Percentiles rank a stretch among this genome's conserved stretches.
Evolutionary conservation across 345 rosid species (phyloP).

Genomic region (Abelmoschus esculentus): DNA sequence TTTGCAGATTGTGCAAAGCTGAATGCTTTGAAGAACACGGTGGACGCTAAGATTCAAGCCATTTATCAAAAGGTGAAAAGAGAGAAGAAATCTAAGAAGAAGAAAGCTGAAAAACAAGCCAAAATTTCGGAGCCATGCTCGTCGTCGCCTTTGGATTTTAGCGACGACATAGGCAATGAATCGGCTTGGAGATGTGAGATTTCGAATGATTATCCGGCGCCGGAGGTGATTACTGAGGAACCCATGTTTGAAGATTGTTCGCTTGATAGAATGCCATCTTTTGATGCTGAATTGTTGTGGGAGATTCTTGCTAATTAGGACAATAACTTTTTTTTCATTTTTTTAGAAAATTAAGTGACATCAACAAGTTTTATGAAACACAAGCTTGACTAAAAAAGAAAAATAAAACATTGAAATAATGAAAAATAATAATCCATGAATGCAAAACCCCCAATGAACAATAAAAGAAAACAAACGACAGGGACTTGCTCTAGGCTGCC

Average conservation of each 20-base stretch:
- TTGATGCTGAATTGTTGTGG: conserved; percentile 87
- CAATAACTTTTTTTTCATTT: background rate
- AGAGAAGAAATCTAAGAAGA: conserved; percentile 49
- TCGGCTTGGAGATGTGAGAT: conserved; percentile 37
- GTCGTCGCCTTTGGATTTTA: conserved; percentile 30
- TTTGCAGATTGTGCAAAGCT: conserved; percentile 49
- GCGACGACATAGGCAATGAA: conserved; percentile 32
- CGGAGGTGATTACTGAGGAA: background rate
- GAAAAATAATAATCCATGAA: conserved; percentile 5
- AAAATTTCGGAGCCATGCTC: conserved; percentile 33
- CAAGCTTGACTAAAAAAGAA: too few species aligned
- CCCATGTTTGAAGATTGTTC: conserved; percentile 43
- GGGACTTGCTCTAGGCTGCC: conserved; percentile 14
- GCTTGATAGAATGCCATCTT: conserved; percentile 86
- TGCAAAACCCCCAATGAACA: conserved; percentile 7
- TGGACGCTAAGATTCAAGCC: conserved; percentile 84
- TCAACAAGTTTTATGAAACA: too few species aligned
- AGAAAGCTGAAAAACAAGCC: conserved; percentile 19
- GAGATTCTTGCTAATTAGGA: conserved; percentile 73
- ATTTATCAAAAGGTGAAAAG: conserved; percentile 69
- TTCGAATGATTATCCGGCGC: conserved; percentile 24
- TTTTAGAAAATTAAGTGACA: background rate
- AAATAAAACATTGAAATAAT: too few species aligned
- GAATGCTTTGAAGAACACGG: conserved; percentile 52
- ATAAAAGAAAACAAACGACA: background rate